These are phyloP conservation scores for Colletotrichum sp. DNA, from an alignment of 2,329 filamentous ascomycete species.

Conservation along the genomic window DNA sequence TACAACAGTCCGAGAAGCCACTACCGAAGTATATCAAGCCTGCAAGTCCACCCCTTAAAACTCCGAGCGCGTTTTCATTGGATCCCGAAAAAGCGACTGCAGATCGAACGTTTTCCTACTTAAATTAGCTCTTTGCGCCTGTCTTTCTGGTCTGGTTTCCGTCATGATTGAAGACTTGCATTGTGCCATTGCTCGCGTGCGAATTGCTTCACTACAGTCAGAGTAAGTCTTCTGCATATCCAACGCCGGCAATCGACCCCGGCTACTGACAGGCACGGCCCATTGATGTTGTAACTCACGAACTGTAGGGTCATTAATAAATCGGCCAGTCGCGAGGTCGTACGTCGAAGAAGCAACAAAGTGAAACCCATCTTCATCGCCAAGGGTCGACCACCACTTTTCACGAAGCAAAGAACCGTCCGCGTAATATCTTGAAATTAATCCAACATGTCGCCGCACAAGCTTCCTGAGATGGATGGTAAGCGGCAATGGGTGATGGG, in stretches of 20 bases:
- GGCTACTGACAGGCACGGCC: not conserved
- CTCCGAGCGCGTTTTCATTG: constrained; percentile 18
- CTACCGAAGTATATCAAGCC: constrained; percentile 15
- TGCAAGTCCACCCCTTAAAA: constrained; percentile 8
- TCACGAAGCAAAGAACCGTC: constrained; percentile 36
- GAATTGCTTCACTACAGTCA: constrained; percentile 52
- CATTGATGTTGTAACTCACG: not conserved
- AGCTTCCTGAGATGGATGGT: constrained; percentile 27
- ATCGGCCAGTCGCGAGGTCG: constrained; percentile 1
- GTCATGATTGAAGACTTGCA: constrained; percentile 46
- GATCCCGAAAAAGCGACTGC: not conserved
- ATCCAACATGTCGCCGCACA: constrained; percentile 33
- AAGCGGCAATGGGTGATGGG: constrained; percentile 48
- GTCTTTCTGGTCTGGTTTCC: not conserved
- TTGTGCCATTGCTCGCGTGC: constrained; percentile 47
- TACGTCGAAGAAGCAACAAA: constrained; percentile 29
- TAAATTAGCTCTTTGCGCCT: constrained; percentile 1
- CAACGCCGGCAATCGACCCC: not conserved
- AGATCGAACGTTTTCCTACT: not conserved
- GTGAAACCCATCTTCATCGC: constrained; percentile 26
- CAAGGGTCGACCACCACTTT: constrained; percentile 27
- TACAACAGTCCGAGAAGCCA: constrained; percentile 12
- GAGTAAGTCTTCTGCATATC: constrained; percentile 41
- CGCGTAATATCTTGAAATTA: constrained; percentile 26
- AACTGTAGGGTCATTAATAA: constrained; percentile 5